Percentiles rank a stretch among this genome's conserved stretches.
Evolutionary conservation across 495 filamentous ascomycete species (phyloP).

Genomic region (Lentithecium fluviatile): DNA sequence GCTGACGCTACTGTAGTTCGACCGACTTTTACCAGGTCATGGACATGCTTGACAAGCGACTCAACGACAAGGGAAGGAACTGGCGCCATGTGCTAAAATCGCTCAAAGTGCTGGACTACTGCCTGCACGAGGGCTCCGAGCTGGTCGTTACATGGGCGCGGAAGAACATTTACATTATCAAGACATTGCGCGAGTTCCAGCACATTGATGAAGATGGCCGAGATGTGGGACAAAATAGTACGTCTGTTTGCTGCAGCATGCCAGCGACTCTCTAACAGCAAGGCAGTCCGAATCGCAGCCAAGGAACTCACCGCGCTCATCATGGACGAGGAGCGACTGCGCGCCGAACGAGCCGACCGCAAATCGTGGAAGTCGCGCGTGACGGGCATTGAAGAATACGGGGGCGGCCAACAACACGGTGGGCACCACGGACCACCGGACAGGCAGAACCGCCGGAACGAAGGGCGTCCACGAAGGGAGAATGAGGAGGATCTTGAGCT

Average conservation of each 20-base stretch:
- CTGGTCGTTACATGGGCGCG: conserved; percentile 96
- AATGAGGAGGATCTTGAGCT: conserved; percentile 90
- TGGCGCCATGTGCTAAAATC: conserved; percentile 99
- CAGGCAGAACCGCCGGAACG: conserved; percentile 24
- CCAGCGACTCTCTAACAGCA: conserved; percentile 23
- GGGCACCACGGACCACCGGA: conserved; percentile 39
- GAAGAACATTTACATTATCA: conserved; percentile 98
- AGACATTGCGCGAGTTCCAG: conserved; percentile 93
- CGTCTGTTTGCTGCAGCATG: conserved; percentile 12
- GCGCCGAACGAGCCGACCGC: conserved; percentile 84
- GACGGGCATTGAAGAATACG: conserved; percentile 84
- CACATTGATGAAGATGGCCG: conserved; percentile 92
- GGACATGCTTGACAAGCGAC: conserved; percentile 98
- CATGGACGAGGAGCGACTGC: conserved; percentile 89
- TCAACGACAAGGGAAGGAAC: conserved; percentile 99
- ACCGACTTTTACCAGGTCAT: conserved; percentile 99
- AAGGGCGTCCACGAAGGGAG: conserved; percentile 26
- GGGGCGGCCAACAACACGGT: conserved; percentile 33
- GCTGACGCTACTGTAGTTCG: conserved; percentile 56
- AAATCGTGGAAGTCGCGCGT: conserved; percentile 97
- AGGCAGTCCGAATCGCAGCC: conserved; percentile 84
- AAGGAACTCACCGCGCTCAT: conserved; percentile 95
- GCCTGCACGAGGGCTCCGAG: conserved; percentile 95
- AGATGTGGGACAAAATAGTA: conserved; percentile 96
- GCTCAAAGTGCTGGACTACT: conserved; percentile 96